Conservation (phyloP, 2,329 filamentous ascomycete species). For the Nectriaceae sp. region DNA sequence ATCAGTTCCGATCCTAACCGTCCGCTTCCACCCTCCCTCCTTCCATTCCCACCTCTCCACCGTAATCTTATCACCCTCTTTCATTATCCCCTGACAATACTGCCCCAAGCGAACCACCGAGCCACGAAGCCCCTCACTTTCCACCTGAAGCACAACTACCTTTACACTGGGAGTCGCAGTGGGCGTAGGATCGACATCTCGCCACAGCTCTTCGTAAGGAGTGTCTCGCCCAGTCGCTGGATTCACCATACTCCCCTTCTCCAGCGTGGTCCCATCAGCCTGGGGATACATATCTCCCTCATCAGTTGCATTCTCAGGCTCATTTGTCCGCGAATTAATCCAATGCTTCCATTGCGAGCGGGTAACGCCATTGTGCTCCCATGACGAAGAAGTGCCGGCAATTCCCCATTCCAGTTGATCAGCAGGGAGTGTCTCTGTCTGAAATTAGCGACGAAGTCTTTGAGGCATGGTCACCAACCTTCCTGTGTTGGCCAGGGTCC, state of each 20-base stretch:
- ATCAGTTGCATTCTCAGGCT: slow-evolving; percentile 46
- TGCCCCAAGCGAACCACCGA: slow-evolving; percentile 55
- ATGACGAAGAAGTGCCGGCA: slow-evolving; percentile 53
- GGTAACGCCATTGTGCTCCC: slow-evolving; percentile 28
- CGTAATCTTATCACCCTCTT: slow-evolving; percentile 42
- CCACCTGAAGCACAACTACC: slow-evolving; percentile 11
- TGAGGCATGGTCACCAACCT: background rate
- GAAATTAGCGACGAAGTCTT: background rate
- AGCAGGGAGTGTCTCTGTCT: slow-evolving; percentile 20
- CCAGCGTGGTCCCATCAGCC: slow-evolving; percentile 46
- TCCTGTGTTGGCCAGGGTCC: background rate
- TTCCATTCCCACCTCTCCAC: slow-evolving; percentile 58
- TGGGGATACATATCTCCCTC: slow-evolving; percentile 57
- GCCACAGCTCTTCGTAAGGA: slow-evolving; percentile 70
- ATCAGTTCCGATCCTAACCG: slow-evolving; percentile 35
- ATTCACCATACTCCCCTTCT: slow-evolving; percentile 62
- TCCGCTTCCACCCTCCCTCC: slow-evolving; percentile 36
- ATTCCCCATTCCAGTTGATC: slow-evolving; percentile 65
- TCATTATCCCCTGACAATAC: slow-evolving; percentile 57
- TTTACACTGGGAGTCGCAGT: slow-evolving; percentile 10
- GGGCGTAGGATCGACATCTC: slow-evolving; percentile 42
- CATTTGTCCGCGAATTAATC: slow-evolving; percentile 54
- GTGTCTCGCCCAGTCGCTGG: slow-evolving; percentile 51
- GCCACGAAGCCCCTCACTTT: slow-evolving; percentile 40
- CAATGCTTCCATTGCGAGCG: slow-evolving; percentile 58